Conservation (phyloP, 2,329 filamentous ascomycete genomes). For the Neocatenulostroma microsporum region DNA sequence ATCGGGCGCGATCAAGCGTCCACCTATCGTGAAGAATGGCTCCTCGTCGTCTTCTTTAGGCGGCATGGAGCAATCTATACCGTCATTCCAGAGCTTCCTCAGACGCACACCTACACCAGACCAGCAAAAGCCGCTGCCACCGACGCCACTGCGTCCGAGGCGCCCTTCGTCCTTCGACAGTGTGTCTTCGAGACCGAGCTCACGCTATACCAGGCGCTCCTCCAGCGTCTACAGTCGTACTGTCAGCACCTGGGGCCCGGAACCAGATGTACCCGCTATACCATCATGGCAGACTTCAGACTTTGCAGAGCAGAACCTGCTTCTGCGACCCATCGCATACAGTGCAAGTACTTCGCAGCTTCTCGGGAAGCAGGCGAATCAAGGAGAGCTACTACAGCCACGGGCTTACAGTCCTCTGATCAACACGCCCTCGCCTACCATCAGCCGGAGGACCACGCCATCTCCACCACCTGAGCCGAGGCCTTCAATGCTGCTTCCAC, state of each 20-base stretch:
- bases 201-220: slow-evolving; percentile 13
- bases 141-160: slow-evolving; percentile 15
- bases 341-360: slow-evolving; percentile 24
- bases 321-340: slow-evolving; percentile 22
- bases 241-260: slow-evolving; percentile 19
- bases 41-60: slow-evolving; percentile 18
- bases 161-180: slow-evolving; percentile 6
- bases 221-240: slow-evolving; percentile 31
- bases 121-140: slow-evolving; percentile 26
- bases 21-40: slow-evolving; percentile 8
- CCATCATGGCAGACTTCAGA: slow-evolving; percentile 15
- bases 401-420: slow-evolving; percentile 23
- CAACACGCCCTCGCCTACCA: slow-evolving; percentile 18
- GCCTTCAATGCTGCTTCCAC: slow-evolving; percentile 13
- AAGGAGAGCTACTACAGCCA: slow-evolving; percentile 14
- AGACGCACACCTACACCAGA: slow-evolving; percentile 23
- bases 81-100: slow-evolving; percentile 28
- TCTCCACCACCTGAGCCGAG: slow-evolving; percentile 6
- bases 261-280: slow-evolving; percentile 3
- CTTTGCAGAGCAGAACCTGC: slow-evolving; percentile 17
- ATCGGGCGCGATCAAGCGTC: slow-evolving; percentile 4
- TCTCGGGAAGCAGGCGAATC: slow-evolving; percentile 7
- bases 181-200: slow-evolving; percentile 1
- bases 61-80: slow-evolving; percentile 21
- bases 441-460: slow-evolving; percentile 12